Percentiles rank a stretch among this genome's conserved stretches.
Evolutionary conservation across 2,329 filamentous ascomycete species (phyloP).

Genomic region (Aureobasidium sp.): DNA sequence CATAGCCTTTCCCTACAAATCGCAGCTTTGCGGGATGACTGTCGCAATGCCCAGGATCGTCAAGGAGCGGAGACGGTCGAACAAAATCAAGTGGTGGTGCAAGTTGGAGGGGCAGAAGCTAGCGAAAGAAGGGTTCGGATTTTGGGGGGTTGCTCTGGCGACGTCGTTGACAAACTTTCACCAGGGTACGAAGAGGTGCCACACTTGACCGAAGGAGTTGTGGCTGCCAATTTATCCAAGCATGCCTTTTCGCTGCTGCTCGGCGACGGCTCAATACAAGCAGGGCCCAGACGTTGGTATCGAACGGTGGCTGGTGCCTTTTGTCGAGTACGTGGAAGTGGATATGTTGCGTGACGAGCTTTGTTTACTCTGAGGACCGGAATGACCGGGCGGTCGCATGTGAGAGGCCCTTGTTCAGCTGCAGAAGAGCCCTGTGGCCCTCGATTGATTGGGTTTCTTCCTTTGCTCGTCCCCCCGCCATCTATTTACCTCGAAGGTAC

Average conservation of each 20-base stretch:
- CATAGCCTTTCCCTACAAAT: neutral
- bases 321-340: neutral
- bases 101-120: conserved; percentile 5
- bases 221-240: conserved; percentile 11
- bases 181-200: neutral
- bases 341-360: conserved; percentile 7
- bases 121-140: conserved; percentile 7
- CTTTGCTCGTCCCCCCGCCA: conserved; percentile 2
- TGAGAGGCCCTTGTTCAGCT: conserved; percentile 4
- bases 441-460: conserved; percentile 3
- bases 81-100: neutral
- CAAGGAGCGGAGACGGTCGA: neutral
- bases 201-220: neutral
- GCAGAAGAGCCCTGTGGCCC: neutral
- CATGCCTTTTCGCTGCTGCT: conserved; percentile 8
- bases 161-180: neutral
- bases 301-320: conserved; percentile 12
- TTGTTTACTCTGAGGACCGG: conserved; percentile 11
- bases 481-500: conserved; percentile 11
- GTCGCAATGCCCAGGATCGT: neutral
- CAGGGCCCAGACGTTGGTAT: conserved; percentile 10
- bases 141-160: conserved; percentile 6
- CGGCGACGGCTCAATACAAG: conserved; percentile 1
- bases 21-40: neutral
- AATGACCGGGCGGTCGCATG: conserved; percentile 11